Base-by-base conservation (phyloP, 371 early-diverging fungal species). In the Apophysomyces sp. region DNA sequence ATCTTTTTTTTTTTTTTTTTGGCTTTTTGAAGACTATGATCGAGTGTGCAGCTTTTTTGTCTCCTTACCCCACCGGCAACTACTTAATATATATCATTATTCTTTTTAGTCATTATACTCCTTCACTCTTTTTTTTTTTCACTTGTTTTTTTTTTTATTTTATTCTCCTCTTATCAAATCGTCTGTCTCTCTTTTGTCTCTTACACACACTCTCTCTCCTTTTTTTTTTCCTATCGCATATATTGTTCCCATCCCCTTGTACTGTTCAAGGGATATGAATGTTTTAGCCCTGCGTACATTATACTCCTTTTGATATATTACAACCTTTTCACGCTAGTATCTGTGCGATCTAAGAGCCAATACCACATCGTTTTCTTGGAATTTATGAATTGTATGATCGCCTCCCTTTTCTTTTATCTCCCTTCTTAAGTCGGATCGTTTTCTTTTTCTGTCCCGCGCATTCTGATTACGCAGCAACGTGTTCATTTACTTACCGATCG, bases 281-380 rank as follows among this genome's bases (percentile, higher is more conserved):
- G 44, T 44, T 44, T 37, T 44, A 44, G 21, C 44, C 44, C 56
- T 55, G 56, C 32, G 39, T 55, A 32, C 56, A 55, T 55, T 55
- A 44, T 44, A 44, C 44, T 44, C 44, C 44, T 44, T 44, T 44
- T 44, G 44, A 44, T 44, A 44, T 44, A 44, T 44, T 44, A 44
- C 44, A 44, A 21, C 27, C 5, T 44, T 44, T 7, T 8, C n/a
- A 9, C 18, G 24, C 21, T 44, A 44, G 21, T 21, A 44, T 44
- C 44, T 21, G 44, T 44, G 44, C 44, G 44, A 44, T 18, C n/a
- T 21, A 18, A 18, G 9, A 44, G 21, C n/a, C 44, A 3, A 18
- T 44, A 41, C 12, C 34, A 37, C 37, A 37, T 37, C 44, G 44
- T 44, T 44, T 44, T 21, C 44, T 44, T 2, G 44, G 44, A 44